Evolutionary conservation across 495 filamentous ascomycete species (phyloP).

Genomic region (Tuber calosporum): DNA sequence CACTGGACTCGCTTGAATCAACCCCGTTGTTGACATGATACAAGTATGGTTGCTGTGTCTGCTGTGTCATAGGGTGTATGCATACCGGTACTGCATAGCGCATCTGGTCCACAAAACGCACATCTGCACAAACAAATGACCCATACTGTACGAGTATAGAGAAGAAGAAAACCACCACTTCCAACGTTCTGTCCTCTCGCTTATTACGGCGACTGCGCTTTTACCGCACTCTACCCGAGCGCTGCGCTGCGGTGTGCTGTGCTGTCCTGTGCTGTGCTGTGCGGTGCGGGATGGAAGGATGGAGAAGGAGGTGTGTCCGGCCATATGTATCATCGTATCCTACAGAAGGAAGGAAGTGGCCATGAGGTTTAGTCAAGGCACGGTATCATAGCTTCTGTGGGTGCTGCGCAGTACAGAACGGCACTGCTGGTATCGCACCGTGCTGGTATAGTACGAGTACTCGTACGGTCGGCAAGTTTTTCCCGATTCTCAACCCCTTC

Average conservation of each 20-base stretch:
- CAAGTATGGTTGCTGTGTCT: background rate
- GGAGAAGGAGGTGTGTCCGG: background rate
- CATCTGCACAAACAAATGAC: background rate
- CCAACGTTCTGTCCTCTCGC: background rate
- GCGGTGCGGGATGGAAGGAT: background rate
- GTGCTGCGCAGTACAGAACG: background rate
- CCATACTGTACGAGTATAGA: background rate
- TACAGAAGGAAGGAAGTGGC: background rate
- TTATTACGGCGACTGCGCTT: background rate
- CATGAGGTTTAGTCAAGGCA: no score
- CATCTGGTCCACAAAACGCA: background rate
- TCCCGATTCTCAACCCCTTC: background rate
- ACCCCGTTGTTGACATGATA: background rate
- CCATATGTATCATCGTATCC: background rate
- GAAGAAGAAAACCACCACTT: background rate
- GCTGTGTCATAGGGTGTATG: background rate
- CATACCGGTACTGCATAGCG: background rate
- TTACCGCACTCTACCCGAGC: background rate
- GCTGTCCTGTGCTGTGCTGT: background rate
- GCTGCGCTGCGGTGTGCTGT: background rate
- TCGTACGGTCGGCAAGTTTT: background rate
- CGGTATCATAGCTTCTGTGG: background rate
- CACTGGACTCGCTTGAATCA: background rate
- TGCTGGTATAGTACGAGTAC: no score
- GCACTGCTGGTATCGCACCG: background rate